These are phyloP conservation scores for Fusarium neocosmosporiellum DNA, from an alignment of 2,329 filamentous ascomycete genomes.

Conservation along the genomic window DNA sequence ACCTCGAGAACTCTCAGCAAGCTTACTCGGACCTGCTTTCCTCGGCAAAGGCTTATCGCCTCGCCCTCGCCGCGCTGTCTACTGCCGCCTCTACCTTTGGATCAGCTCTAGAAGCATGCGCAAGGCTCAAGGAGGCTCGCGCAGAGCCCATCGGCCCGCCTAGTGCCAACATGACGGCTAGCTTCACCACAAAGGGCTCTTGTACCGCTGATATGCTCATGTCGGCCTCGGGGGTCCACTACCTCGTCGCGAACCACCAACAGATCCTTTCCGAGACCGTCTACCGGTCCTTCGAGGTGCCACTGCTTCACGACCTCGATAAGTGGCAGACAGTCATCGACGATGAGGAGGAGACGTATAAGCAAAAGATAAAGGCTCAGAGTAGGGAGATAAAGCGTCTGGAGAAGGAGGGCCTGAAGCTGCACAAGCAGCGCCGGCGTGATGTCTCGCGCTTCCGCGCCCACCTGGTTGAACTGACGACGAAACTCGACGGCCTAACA, in stretches of 20 bases:
- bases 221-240: constrained; percentile 72
- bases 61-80: constrained; percentile 70
- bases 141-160: constrained; percentile 64
- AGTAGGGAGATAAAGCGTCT: constrained; percentile 70
- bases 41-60: constrained; percentile 72
- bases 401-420: constrained; percentile 72
- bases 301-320: constrained; percentile 75
- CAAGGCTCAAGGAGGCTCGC: constrained; percentile 74
- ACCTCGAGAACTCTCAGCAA: constrained; percentile 71
- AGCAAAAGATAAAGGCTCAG: constrained; percentile 64
- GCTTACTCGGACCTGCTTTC: constrained; percentile 72
- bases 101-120: constrained; percentile 73
- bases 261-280: constrained; percentile 77
- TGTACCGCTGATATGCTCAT: constrained; percentile 74
- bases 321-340: constrained; percentile 72
- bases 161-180: constrained; percentile 55
- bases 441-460: constrained; percentile 72
- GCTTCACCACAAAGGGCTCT: constrained; percentile 60
- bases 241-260: constrained; percentile 76
- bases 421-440: constrained; percentile 68
- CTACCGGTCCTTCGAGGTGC: constrained; percentile 75
- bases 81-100: constrained; percentile 72
- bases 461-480: constrained; percentile 72
- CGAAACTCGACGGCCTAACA: constrained; percentile 71
- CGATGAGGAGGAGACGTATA: constrained; percentile 72